phyloP scores from a whole-genome alignment of 2,329 filamentous ascomycete species.

The Microdochium nivale region DNA sequence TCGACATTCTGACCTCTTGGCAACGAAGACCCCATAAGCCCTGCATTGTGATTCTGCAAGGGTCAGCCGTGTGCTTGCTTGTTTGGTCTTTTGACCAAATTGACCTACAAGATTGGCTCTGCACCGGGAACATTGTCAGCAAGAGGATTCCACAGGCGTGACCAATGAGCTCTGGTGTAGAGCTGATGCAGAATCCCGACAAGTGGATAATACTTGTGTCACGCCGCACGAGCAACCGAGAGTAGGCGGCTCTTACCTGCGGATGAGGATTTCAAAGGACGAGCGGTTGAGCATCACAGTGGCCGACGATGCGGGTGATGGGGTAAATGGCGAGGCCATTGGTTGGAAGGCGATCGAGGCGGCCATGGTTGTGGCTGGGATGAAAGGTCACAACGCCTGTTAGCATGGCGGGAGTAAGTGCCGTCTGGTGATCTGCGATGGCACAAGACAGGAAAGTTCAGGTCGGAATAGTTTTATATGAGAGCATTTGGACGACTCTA shows the following conservation, averaged over 20 bases:
- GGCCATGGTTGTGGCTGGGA: not conserved
- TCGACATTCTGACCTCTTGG: slow-evolving; percentile 26
- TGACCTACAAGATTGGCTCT: slow-evolving; percentile 19
- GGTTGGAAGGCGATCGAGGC: not conserved
- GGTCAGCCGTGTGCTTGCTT: not conserved
- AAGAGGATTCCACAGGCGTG: too few relatives aligned
- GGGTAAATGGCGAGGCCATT: not conserved
- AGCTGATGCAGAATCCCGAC: too few relatives aligned
- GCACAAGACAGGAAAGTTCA: too few relatives aligned
- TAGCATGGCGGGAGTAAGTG: too few relatives aligned
- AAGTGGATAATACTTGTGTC: too few relatives aligned
- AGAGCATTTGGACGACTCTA: too few relatives aligned
- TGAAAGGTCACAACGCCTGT: too few relatives aligned
- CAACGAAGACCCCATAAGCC: slow-evolving; percentile 8
- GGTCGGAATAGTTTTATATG: too few relatives aligned
- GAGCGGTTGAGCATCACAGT: not conserved
- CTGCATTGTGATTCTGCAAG: slow-evolving; percentile 9
- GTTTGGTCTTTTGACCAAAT: slow-evolving; percentile 1
- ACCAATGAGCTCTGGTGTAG: too few relatives aligned
- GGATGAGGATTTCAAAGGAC: not conserved
- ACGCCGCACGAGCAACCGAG: not conserved
- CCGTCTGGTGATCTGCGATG: not conserved
- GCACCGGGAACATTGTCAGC: not conserved
- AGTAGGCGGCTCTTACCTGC: not conserved
- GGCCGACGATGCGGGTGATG: not conserved